Percentiles rank a stretch among this genome's conserved stretches.
These are phyloP conservation scores for Chytriomyces hyalinus DNA, from an alignment of 192 early-diverging fungal genomes.

Conservation along the genomic window DNA sequence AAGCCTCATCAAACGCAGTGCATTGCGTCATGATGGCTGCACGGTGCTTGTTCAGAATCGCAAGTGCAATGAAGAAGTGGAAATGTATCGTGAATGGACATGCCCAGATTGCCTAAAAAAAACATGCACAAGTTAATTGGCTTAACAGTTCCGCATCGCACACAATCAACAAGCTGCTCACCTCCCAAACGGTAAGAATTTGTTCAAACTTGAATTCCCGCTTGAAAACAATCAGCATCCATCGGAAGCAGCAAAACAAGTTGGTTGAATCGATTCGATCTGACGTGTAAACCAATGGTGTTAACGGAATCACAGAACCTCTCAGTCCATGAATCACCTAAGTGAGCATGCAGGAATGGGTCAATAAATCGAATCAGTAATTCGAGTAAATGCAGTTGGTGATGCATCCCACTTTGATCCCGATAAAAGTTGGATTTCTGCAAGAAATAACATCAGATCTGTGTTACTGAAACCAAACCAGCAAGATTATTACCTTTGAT, in stretches of 20 bases:
- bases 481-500: constrained; percentile 60
- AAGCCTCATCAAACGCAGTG: constrained; percentile 86
- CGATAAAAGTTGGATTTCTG: constrained; percentile 85
- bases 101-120: constrained; percentile 44
- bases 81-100: constrained; percentile 71
- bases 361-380: constrained; percentile 87
- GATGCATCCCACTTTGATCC: constrained; percentile 94
- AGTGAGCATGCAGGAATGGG: constrained; percentile 79
- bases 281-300: constrained; percentile 5
- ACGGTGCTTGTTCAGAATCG: constrained; percentile 90
- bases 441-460: not conserved
- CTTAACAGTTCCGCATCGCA: constrained; percentile 50
- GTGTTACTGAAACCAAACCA: not conserved
- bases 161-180: constrained; percentile 42
- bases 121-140: constrained; percentile 55
- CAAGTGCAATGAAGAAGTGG: constrained; percentile 92
- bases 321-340: constrained; percentile 54
- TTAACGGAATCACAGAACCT: not conserved
- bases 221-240: constrained; percentile 97
- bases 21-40: constrained; percentile 79
- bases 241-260: constrained; percentile 98
- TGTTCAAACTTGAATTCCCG: constrained; percentile 93
- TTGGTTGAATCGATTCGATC: constrained; percentile 83
- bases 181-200: constrained; percentile 87
- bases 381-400: constrained; percentile 81